Evolutionary conservation across 441 rosid genomes (phyloP).

Genomic region (Biscutella auriculata): DNA sequence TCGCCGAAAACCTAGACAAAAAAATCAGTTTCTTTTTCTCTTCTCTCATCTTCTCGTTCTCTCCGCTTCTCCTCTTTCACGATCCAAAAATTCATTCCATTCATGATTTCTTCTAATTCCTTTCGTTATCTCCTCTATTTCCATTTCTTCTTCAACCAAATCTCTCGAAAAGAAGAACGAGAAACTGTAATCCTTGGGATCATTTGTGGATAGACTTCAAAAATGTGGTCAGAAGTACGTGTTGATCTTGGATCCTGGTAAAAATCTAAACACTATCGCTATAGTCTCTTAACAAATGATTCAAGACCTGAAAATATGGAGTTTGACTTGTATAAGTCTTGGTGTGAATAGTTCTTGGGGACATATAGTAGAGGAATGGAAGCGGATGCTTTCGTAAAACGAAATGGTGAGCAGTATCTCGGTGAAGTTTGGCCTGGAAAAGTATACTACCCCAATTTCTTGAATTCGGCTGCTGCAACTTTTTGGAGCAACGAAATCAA

Average conservation of each 20-base stretch:
- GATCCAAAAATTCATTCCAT: no score
- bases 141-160: no score
- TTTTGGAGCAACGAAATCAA: slow-evolving; percentile 56
- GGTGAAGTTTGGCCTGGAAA: slow-evolving; percentile 71
- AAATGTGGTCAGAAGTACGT: slow-evolving; percentile 53
- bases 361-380: slow-evolving; percentile 54
- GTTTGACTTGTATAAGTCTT: slow-evolving; percentile 35
- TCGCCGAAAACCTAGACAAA: no score
- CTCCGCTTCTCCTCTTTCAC: no score
- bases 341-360: slow-evolving; percentile 34
- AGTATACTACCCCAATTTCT: slow-evolving; percentile 60
- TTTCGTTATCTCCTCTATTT: no score
- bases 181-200: no score
- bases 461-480: slow-evolving; percentile 31
- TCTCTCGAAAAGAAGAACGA: no score
- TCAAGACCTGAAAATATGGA: not conserved
- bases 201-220: slow-evolving; percentile 40
- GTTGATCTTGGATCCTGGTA: slow-evolving; percentile 67
- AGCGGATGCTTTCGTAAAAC: slow-evolving; percentile 48
- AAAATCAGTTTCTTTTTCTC: no score
- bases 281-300: not conserved
- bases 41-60: no score
- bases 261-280: not conserved
- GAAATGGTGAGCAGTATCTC: slow-evolving; percentile 39
- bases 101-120: no score